Conservation (phyloP, 352 stramenopile genomes). For the Pythium rhizo-oryzae region DNA sequence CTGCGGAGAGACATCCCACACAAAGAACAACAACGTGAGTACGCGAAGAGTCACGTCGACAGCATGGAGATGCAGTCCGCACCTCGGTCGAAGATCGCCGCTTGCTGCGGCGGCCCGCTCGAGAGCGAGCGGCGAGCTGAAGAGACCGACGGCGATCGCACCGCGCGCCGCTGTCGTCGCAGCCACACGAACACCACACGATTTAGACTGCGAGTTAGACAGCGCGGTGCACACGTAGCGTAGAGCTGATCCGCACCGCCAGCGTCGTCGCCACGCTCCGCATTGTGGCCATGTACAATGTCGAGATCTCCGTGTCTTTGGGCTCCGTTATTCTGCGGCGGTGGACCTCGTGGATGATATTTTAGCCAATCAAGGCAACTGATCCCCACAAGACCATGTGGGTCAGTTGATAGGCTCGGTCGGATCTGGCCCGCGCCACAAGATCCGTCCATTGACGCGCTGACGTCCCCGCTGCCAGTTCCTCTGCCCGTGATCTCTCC, state of each 20-base stretch:
- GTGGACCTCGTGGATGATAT: not conserved
- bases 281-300: not conserved
- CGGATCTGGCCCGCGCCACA: not conserved
- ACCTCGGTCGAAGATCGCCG: slow-evolving; percentile 69
- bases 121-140: not conserved
- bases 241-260: slow-evolving; percentile 5
- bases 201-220: too few species aligned
- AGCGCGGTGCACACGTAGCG: too few species aligned
- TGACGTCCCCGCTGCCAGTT: not conserved
- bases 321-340: not conserved
- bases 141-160: not conserved
- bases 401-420: not conserved
- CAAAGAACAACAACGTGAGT: slow-evolving; percentile 1
- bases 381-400: not conserved
- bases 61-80: not conserved
- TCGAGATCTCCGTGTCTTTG: not conserved
- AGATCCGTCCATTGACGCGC: not conserved
- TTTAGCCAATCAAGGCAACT: not conserved
- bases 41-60: not conserved
- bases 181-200: too few species aligned
- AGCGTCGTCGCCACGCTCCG: not conserved
- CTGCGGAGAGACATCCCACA: slow-evolving; percentile 27
- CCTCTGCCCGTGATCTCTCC: not conserved
- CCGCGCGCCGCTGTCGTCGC: not conserved
- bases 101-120: slow-evolving; percentile 15